Evolutionary conservation across 352 stramenopile species (phyloP), one percentile per base, ranked within the genome.

Genomic region (Globisporangium splendens): DNA sequence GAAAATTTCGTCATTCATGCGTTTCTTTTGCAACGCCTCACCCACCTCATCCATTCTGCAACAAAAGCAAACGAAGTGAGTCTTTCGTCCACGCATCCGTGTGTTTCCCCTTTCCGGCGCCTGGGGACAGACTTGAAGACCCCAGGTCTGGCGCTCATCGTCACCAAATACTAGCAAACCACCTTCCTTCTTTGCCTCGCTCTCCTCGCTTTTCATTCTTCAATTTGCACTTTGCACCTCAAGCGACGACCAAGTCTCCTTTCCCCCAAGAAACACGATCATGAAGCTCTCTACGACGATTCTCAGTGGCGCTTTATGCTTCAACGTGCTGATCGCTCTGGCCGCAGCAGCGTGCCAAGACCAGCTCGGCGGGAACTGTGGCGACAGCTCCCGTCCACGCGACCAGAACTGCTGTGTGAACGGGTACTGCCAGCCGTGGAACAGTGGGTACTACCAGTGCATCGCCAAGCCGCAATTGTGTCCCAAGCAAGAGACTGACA

Each of bases 341-440:
- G 10, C 39, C 8, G 39, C 39, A 18, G 12, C 39, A 18, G 10
- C 17, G 13, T 85, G 77, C 59, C 75, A 84, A 42, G 72, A 56
- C 56, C 77, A 68, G 41, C 73, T 85, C 61, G 66, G 69, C 35
- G 70, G 70, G 0, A 63, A 53, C 3, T 85, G 73, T 54, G 71
- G 75, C 42, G 63, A 74, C 50, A 68, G 56, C 44, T 73, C 69
- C 0, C 50, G 50, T 3, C 21, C 61, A 7, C 58, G 65, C 11
- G 69, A 74, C 47, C 60, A 54, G 39, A 73, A 72, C 46, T 86
- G 76, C 54, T 75, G 66, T 22, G 65, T 79, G 55, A 62, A 66
- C 20, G 66, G 66, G 24, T 88, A 83, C 65, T 88, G 78, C 62
- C 76, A 86, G 66, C 79, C 79, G 46, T 87, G 79, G 72, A 85